These are phyloP conservation scores for Hypoxylon rubiginosum DNA, from an alignment of 2,329 filamentous ascomycete genomes.

Conservation along the genomic window DNA sequence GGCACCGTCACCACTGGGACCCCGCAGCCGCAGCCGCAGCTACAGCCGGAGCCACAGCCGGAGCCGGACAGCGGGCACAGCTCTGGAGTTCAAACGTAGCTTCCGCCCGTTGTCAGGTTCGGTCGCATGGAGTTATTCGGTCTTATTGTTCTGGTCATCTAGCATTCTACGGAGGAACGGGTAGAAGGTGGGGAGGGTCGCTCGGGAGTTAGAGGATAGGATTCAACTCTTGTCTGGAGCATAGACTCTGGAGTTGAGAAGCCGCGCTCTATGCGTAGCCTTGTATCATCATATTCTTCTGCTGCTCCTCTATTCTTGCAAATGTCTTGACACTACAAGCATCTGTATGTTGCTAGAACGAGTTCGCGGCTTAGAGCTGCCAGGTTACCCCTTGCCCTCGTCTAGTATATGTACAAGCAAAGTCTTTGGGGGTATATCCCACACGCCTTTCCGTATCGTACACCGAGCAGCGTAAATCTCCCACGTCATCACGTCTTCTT, in stretches of 20 bases:
- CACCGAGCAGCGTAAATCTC: conserved; percentile 4
- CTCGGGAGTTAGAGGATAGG: conserved; percentile 29
- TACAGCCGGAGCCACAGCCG: not conserved
- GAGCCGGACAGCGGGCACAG: conserved; percentile 39
- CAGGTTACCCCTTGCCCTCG: not conserved
- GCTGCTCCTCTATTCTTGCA: conserved; percentile 24
- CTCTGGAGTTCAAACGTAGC: conserved; percentile 46
- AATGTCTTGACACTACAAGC: conserved; percentile 22
- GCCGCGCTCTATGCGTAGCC: conserved; percentile 30
- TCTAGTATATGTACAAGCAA: conserved; percentile 10
- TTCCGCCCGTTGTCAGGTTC: conserved; percentile 11
- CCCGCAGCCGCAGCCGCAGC: conserved; percentile 7
- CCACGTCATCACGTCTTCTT: conserved; percentile 54
- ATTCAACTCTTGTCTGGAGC: conserved; percentile 26
- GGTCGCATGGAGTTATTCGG: conserved; percentile 40
- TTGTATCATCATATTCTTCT: conserved; percentile 43
- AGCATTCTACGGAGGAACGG: conserved; percentile 24
- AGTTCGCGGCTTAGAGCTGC: not conserved
- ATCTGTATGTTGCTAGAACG: conserved; percentile 12
- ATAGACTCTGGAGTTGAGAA: conserved; percentile 31
- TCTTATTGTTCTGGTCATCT: conserved; percentile 7
- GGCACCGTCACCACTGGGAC: conserved; percentile 37
- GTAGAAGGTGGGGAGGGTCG: conserved; percentile 28
- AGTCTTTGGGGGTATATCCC: conserved; percentile 33
- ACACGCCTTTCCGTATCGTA: conserved; percentile 32